Conservation (phyloP, 805 yeast species). For the Candida lessepsii region DNA sequence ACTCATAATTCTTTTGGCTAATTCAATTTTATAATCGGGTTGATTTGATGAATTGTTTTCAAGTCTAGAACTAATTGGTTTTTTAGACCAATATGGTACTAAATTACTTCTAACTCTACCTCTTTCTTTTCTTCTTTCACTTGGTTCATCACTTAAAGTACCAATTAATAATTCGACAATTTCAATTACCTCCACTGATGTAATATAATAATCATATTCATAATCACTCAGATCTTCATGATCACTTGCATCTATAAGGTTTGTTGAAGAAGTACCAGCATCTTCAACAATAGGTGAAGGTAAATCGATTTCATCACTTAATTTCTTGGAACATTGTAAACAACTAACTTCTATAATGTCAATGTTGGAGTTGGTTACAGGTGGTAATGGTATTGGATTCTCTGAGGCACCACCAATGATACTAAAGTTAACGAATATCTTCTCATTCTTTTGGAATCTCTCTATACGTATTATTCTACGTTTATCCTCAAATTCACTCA, state of each 20-base stretch:
- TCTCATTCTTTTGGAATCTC: conserved; percentile 48
- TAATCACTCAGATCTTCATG: conserved; percentile 15
- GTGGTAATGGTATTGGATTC: conserved; percentile 39
- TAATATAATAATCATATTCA: conserved; percentile 48
- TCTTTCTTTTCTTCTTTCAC: conserved; percentile 57
- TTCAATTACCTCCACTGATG: conserved; percentile 66
- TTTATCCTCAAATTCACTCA: conserved; percentile 45
- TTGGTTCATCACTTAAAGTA: conserved; percentile 42
- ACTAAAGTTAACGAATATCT: conserved; percentile 47
- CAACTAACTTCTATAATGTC: conserved; percentile 62
- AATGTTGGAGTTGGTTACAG: conserved; percentile 43
- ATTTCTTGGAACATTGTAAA: conserved; percentile 41
- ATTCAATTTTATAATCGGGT: conserved; percentile 46
- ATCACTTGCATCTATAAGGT: conserved; percentile 2
- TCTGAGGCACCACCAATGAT: conserved; percentile 53
- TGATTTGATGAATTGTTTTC: conserved; percentile 25
- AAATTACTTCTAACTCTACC: conserved; percentile 67
- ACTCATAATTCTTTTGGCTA: conserved; percentile 65
- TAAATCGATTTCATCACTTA: conserved; percentile 14
- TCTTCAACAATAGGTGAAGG: conserved; percentile 8
- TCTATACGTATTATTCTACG: conserved; percentile 60
- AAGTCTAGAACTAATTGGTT: conserved; percentile 50
- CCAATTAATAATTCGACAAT: conserved; percentile 63
- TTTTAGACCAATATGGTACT: conserved; percentile 66
- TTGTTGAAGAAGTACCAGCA: conserved; percentile 8